Evolutionary conservation across 331 rosid species (phyloP).

Genomic region (Rhamnella rubrinervis): DNA sequence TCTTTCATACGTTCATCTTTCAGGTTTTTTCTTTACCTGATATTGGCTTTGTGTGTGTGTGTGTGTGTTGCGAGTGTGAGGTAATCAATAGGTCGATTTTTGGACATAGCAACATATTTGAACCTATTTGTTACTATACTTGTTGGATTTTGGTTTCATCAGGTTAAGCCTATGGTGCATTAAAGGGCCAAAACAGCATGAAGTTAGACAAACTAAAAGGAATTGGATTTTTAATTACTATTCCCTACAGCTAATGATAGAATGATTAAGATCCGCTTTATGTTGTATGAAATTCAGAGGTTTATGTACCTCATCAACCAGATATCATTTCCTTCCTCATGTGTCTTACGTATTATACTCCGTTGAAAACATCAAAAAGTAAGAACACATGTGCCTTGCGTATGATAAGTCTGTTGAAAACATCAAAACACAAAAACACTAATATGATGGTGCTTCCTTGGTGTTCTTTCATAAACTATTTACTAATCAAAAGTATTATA

Average conservation of each 20-base stretch:
- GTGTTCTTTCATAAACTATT: too few species aligned
- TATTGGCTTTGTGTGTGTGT: neutral
- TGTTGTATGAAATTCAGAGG: too few species aligned
- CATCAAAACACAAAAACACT: too few species aligned
- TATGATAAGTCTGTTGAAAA: too few species aligned
- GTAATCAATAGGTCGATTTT: neutral
- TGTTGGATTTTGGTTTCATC: constrained; percentile 3
- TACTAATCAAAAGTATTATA: too few species aligned
- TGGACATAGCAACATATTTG: neutral
- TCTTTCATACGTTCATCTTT: constrained; percentile 87
- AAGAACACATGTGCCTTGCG: too few species aligned
- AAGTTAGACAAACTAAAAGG: neutral
- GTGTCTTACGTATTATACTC: too few species aligned
- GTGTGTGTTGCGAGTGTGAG: neutral
- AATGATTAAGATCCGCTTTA: too few species aligned
- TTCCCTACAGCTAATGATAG: neutral
- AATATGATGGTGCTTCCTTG: too few species aligned
- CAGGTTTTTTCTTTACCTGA: constrained; percentile 53
- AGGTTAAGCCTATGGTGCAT: neutral
- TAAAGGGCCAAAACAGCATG: neutral
- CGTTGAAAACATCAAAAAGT: too few species aligned
- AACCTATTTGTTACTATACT: neutral
- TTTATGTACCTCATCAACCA: too few species aligned
- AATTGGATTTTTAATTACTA: neutral
- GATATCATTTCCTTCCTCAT: too few species aligned